phyloP scores from a whole-genome alignment of 331 rosid genomes.

The Cydonia oblonga region DNA sequence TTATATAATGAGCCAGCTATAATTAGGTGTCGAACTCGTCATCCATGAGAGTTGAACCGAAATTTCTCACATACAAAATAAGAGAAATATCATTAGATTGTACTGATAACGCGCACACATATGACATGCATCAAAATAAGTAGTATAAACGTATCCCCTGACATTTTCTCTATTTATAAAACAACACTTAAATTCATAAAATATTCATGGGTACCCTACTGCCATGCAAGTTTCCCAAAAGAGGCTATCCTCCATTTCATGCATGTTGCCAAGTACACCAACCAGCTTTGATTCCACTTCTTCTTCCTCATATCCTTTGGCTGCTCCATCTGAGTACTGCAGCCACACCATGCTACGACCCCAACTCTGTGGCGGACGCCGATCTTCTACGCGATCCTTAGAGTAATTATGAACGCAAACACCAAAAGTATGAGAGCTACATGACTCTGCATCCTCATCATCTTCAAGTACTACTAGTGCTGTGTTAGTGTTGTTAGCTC shows the following conservation, averaged over 20 bases:
- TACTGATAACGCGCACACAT: too few species aligned
- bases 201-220: slow-evolving; percentile 37
- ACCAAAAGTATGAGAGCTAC: slow-evolving; percentile 11
- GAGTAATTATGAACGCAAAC: neutral
- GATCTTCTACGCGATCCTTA: neutral
- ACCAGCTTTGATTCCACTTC: slow-evolving; percentile 22
- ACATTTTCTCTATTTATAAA: neutral
- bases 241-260: slow-evolving; percentile 43
- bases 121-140: neutral
- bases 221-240: slow-evolving; percentile 63
- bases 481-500: too few species aligned
- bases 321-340: neutral
- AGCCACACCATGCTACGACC: neutral
- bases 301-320: neutral
- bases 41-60: too few species aligned
- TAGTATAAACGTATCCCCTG: neutral
- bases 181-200: neutral
- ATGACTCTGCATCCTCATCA: slow-evolving; percentile 44
- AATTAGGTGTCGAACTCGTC: neutral
- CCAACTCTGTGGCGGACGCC: neutral
- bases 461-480: slow-evolving; percentile 2
- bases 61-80: rapidly evolving
- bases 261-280: neutral
- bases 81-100: neutral
- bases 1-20: too few species aligned